These are phyloP conservation scores for Starmerella powellii DNA, from an alignment of 805 yeast species.

Conservation along the genomic window DNA sequence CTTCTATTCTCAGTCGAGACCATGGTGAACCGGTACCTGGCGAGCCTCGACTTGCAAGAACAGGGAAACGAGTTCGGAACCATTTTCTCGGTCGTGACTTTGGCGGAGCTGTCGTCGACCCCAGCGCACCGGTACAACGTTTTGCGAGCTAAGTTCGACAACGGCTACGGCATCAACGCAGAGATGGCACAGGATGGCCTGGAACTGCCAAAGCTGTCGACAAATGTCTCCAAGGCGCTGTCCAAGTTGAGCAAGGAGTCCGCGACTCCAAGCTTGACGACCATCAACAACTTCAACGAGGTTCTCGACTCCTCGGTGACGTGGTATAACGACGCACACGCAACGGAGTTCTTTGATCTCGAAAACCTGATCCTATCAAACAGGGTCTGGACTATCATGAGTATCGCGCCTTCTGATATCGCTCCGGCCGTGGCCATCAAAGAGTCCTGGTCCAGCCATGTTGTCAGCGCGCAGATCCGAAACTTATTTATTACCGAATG, in stretches of 20 bases:
- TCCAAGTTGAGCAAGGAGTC: constrained; percentile 8
- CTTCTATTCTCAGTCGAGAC: constrained; percentile 28
- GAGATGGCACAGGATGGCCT: constrained; percentile 33
- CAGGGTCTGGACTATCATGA: constrained; percentile 31
- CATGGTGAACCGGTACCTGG: constrained; percentile 28
- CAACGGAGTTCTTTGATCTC: constrained; percentile 20
- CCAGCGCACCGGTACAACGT: constrained; percentile 21
- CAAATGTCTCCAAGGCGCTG: constrained; percentile 17
- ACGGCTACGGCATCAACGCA: constrained; percentile 28
- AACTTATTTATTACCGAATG: constrained; percentile 31
- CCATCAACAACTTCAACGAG: constrained; percentile 19
- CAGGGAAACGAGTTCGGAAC: constrained; percentile 17
- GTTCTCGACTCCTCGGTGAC: constrained; percentile 23
- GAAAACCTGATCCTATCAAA: constrained; percentile 23
- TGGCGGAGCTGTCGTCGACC: constrained; percentile 27
- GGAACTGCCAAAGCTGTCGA: constrained; percentile 25
- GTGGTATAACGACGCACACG: constrained; percentile 20
- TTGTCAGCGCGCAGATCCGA: constrained; percentile 31
- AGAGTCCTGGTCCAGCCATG: constrained; percentile 28
- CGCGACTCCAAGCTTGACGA: constrained; percentile 7
- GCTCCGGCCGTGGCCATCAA: constrained; percentile 21
- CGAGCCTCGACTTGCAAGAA: constrained; percentile 25
- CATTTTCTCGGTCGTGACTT: constrained; percentile 29
- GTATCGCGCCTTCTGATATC: constrained; percentile 25
- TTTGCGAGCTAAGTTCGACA: constrained; percentile 30